Base-by-base conservation (phyloP, 768 basidiomycete species). In the Tulasnella sp. region DNA sequence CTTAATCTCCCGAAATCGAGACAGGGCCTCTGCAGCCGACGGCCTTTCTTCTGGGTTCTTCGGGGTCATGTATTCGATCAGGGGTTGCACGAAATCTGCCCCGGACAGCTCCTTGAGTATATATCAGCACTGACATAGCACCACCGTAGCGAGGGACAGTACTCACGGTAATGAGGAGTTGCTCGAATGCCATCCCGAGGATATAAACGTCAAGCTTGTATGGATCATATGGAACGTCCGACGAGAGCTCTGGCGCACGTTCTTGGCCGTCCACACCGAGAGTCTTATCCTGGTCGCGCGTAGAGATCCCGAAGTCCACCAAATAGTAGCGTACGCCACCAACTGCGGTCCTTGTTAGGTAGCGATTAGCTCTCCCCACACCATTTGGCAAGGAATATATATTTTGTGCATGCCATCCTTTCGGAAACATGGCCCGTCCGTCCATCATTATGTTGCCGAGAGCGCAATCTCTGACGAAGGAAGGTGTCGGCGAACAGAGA, bases 391-490 rank as follows among this genome's bases (percentile, higher is more conserved):
- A 12, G 6, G 14, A 19, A 6, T 42, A 5, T 5, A 5, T 6
- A 5, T 53, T 8, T 37, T 58, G 57, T 7, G 57, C 46, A 39
- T 58, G 57, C 46, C 45, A 58, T 5, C 57, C 57, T 1, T 37
- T 27, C 1, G 57, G 57, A 11, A n/a, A 58, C 7, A 58, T 11
- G 1, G 45, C 48, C 3, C 46, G 1, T 1, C 5, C 57, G 31
- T 58, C 57, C 48, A 58, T 50, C 57, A 58, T 58, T 8, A 58
- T 58, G 21, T 58, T 58, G 6, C 27, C 57, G 6, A n/a, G 19
- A 2, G 49, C 45, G 17, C 57, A 58, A 21, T 58, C 57, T 6
- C 57, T 58, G 2, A 29, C 21, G 43, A 14, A 14, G n/a, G n/a
- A n/a, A n/a, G 23, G 43, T n/a, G 14, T 46, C 21, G 21, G 43